Evolutionary conservation across 164 flowering plant genomes (phyloP).

Genomic region (Cinnamomum micranthum): DNA sequence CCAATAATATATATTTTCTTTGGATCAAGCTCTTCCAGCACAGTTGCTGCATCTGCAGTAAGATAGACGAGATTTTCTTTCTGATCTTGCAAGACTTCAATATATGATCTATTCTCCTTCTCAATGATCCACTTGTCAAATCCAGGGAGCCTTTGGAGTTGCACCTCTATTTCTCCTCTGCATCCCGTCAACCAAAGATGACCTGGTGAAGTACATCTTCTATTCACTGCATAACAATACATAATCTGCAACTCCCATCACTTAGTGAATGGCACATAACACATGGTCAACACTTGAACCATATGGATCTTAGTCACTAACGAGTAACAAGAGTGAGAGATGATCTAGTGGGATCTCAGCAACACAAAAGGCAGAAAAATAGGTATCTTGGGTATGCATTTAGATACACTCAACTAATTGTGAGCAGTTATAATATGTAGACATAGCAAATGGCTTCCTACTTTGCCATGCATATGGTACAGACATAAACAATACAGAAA

Average conservation of each 20-base stretch:
- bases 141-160: conserved; percentile 67
- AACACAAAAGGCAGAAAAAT: too few relatives aligned
- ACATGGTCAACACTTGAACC: background rate
- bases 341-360: background rate
- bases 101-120: conserved; percentile 64
- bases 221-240: conserved; percentile 90
- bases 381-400: too few relatives aligned
- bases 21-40: conserved; percentile 67
- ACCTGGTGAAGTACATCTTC: conserved; percentile 52
- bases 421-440: background rate
- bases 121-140: conserved; percentile 85
- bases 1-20: conserved; percentile 77
- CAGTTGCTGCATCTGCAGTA: conserved; percentile 83
- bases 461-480: background rate
- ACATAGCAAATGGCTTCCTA: background rate
- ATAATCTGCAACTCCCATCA: conserved; percentile 55
- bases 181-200: conserved; percentile 95
- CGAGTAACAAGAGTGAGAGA: background rate
- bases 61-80: conserved; percentile 83
- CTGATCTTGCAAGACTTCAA: conserved; percentile 69
- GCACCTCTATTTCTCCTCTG: conserved; percentile 60
- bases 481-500: background rate
- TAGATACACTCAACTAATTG: background rate
- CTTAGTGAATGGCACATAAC: background rate
- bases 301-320: background rate